Evolutionary conservation across 2,329 filamentous ascomycete genomes (phyloP), one percentile per base, ranked within the genome.

Genomic region (Fusarium devonianum): DNA sequence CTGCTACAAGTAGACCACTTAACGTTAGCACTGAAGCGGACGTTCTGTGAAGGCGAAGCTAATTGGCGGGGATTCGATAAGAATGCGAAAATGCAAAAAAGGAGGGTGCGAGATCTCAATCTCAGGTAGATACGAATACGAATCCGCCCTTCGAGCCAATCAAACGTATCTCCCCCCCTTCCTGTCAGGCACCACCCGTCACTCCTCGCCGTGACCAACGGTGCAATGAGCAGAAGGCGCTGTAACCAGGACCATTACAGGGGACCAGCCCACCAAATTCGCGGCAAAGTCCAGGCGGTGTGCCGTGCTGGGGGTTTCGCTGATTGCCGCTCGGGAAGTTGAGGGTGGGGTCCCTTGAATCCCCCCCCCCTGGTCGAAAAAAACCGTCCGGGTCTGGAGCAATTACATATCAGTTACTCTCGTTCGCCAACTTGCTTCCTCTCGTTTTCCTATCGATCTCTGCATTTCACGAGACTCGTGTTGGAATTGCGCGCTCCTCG

Each of bases 401-500:
- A 66, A 66, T 65, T 65, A 65, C 63, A 65, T 65, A 65, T 65
- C 63, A 65, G 56, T 64, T 66, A 65, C 64, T 65, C 63, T 65
- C 63, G 54, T 65, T 65, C 63, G 59, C 58, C 62, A 50, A 45
- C 41, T 51, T 39, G 29, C 51, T 52, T 33, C 40, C 29, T 14
- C 34, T 48, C 56, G 39, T 28, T 45, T 60, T 57, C 53, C 47
- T 56, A 43, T 49, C 39, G 47, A 43, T 51, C 45, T 54, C 51
- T 34, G 48, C 38, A 37, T 49, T 51, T 13, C 36, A 35, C 51
- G 55, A 59, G 52, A 60, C 56, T 58, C 56, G 51, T 55, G 35
- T 51, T 54, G 41, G 53, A 39, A 60, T 33, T 34, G 30, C 26
- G 22, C 45, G 19, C 23, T 52, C 56, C 39, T 39, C 49, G 48